Evolutionary conservation across 176 grass and related monocot species (phyloP).

Genomic region (Avena eriantha): DNA sequence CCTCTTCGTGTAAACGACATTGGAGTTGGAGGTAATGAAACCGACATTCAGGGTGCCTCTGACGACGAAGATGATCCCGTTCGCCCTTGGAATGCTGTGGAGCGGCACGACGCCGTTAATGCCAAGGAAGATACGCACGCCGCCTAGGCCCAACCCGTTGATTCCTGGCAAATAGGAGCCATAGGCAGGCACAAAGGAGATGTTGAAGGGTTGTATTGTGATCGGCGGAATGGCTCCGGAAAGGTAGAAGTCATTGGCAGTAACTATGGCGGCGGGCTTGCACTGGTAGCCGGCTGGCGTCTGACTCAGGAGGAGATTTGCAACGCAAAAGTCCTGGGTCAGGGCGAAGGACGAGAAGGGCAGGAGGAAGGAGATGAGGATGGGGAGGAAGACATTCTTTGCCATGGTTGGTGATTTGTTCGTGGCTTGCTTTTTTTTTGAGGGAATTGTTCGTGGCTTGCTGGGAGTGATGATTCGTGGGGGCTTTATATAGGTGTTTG

Average conservation of each 20-base stretch:
- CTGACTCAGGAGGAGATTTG: slow-evolving; percentile 55
- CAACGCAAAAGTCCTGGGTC: slow-evolving; percentile 79
- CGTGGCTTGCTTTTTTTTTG: no score
- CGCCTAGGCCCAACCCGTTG: no score
- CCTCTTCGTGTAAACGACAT: slow-evolving; percentile 55
- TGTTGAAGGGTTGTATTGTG: no score
- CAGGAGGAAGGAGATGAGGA: slow-evolving; percentile 24
- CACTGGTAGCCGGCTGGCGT: slow-evolving; percentile 72
- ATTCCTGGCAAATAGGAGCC: no score
- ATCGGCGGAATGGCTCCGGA: no score
- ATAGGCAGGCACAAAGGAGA: no score
- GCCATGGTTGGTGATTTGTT: no score
- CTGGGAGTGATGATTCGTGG: no score
- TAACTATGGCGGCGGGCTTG: slow-evolving; percentile 30
- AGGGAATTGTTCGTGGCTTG: no score
- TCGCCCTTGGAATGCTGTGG: slow-evolving; percentile 71
- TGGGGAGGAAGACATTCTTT: slow-evolving; percentile 40
- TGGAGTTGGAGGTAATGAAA: slow-evolving; percentile 63
- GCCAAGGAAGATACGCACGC: no score
- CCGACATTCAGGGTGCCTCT: slow-evolving; percentile 60
- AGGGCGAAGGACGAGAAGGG: slow-evolving; percentile 22
- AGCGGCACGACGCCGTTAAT: slow-evolving; percentile 62
- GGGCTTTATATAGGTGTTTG: no score
- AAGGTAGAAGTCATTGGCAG: no score
- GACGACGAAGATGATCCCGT: slow-evolving; percentile 67